Percentiles rank a stretch among this genome's conserved stretches.
Conservation (phyloP, 495 filamentous ascomycete genomes). For the Aspergillus homomorphus region DNA sequence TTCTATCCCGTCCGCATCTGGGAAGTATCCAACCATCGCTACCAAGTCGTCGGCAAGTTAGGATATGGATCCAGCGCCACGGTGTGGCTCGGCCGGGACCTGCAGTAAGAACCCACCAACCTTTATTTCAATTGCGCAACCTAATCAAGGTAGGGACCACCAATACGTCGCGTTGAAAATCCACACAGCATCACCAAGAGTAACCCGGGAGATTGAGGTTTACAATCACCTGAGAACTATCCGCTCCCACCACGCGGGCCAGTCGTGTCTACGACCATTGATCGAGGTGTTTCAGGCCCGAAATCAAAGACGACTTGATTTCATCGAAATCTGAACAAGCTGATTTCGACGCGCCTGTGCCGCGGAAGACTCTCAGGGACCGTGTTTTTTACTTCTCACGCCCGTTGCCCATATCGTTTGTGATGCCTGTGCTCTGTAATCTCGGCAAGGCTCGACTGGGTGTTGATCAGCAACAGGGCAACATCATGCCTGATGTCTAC, state of each 20-base stretch:
- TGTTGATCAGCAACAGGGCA: slow-evolving; percentile 26
- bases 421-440: slow-evolving; percentile 28
- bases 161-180: slow-evolving; percentile 33
- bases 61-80: slow-evolving; percentile 50
- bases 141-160: slow-evolving; percentile 24
- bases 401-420: slow-evolving; percentile 19
- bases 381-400: slow-evolving; percentile 27
- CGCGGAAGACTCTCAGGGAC: slow-evolving; percentile 23
- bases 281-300: slow-evolving; percentile 33
- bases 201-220: slow-evolving; percentile 29
- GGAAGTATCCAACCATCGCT: slow-evolving; percentile 40
- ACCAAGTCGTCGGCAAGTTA: slow-evolving; percentile 44
- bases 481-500: slow-evolving; percentile 36
- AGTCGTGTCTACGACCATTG: slow-evolving; percentile 27
- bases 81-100: slow-evolving; percentile 50
- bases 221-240: slow-evolving; percentile 31
- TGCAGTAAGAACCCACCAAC: slow-evolving; percentile 24
- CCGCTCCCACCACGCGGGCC: slow-evolving; percentile 31
- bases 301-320: slow-evolving; percentile 29
- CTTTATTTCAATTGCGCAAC: slow-evolving; percentile 7
- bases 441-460: slow-evolving; percentile 30
- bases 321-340: slow-evolving; percentile 25
- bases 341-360: slow-evolving; percentile 24
- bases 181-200: slow-evolving; percentile 23
- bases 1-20: slow-evolving; percentile 45